A percentile compares a stretch with the other conserved stretches of the same genome.
phyloP scores from a whole-genome alignment of 2,329 filamentous ascomycete genomes.

The Ophiostoma ips region DNA sequence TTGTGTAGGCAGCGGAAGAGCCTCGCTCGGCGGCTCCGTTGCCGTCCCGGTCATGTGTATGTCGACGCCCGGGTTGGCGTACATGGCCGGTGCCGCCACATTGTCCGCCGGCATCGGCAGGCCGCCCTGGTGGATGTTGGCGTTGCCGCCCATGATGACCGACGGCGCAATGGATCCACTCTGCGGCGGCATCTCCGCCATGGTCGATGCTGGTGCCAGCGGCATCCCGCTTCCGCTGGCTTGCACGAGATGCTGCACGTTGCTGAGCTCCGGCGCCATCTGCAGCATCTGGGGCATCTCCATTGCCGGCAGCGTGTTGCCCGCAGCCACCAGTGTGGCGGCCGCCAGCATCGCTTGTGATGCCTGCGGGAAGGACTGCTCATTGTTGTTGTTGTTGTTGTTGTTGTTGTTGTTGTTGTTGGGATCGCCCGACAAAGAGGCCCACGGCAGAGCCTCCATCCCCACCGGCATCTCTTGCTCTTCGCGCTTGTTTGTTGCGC shows the following conservation, averaged over 20 bases:
- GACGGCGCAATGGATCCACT: slow-evolving; percentile 7
- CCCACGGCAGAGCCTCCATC: neutral
- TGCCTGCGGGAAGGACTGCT: neutral
- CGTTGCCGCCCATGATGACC: neutral
- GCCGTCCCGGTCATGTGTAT: neutral
- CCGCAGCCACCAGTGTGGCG: neutral
- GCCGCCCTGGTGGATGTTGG: neutral
- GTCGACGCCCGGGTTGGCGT: neutral
- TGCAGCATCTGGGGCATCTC: neutral
- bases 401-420: neutral
- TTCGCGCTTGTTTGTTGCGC: neutral
- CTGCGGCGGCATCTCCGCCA: slow-evolving; percentile 12
- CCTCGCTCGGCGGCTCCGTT: too few relatives aligned
- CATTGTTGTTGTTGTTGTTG: too few relatives aligned
- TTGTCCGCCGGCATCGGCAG: neutral
- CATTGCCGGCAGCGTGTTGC: neutral
- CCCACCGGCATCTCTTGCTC: neutral
- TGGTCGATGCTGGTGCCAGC: neutral
- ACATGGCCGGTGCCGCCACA: neutral
- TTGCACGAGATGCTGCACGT: neutral
- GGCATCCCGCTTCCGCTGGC: neutral
- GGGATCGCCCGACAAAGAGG: neutral
- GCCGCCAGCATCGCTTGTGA: neutral
- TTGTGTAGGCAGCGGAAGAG: too few relatives aligned
- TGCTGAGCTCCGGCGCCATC: neutral